Percentiles rank a stretch among this genome's conserved stretches.
Conservation (phyloP, 2,329 filamentous ascomycete genomes). For the Monosporascus ibericus region DNA sequence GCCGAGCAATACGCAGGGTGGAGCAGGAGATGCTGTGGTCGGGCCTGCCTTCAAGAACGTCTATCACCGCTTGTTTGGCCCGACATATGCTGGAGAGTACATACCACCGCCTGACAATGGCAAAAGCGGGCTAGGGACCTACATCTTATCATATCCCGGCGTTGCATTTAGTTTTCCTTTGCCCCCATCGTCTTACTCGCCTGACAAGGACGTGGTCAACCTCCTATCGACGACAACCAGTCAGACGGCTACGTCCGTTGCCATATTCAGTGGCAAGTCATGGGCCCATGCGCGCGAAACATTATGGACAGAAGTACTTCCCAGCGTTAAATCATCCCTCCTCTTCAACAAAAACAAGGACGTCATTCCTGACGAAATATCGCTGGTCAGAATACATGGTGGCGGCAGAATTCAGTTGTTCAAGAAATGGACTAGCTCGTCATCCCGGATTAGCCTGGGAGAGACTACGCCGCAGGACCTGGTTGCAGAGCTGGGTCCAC, state of each 20-base stretch:
- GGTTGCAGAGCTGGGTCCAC: conserved; percentile 82
- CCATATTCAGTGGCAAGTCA: conserved; percentile 82
- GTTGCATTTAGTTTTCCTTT: conserved; percentile 90
- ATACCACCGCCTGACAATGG: conserved; percentile 52
- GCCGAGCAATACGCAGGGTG: conserved; percentile 34
- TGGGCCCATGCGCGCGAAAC: conserved; percentile 78
- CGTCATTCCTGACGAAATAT: conserved; percentile 80
- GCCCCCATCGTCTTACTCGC: conserved; percentile 66
- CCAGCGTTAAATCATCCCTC: conserved; percentile 66
- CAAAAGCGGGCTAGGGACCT: conserved; percentile 57
- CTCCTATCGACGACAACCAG: conserved; percentile 74
- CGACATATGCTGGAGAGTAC: conserved; percentile 91
- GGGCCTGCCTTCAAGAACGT: conserved; percentile 83
- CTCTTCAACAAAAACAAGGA: conserved; percentile 68
- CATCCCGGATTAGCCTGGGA: conserved; percentile 69
- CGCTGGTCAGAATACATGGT: conserved; percentile 70
- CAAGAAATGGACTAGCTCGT: conserved; percentile 60
- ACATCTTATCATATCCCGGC: conserved; percentile 89
- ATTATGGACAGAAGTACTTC: conserved; percentile 69
- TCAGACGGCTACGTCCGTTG: conserved; percentile 76
- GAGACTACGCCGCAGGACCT: conserved; percentile 90
- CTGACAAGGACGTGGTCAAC: conserved; percentile 74
- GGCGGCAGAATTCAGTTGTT: conserved; percentile 73
- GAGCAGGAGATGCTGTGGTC: conserved; percentile 23
- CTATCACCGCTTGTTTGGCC: conserved; percentile 88